Evolutionary conservation across 768 basidiomycete genomes (phyloP), one percentile per base, ranked within the genome.

Genomic region (Dictyophora rubrovolvata): DNA sequence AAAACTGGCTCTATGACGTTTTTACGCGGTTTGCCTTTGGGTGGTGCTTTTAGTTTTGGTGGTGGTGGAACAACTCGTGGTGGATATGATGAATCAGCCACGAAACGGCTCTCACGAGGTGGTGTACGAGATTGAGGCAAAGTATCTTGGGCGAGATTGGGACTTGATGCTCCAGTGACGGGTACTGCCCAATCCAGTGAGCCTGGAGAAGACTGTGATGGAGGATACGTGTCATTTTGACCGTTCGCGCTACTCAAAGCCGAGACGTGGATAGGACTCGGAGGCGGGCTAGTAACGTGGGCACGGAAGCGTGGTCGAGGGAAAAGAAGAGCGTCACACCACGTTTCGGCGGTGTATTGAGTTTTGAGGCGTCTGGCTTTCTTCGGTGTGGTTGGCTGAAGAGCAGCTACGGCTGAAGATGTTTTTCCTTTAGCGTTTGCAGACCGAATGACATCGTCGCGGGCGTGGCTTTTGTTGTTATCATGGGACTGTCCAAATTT

Each of bases 281-380:
- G 72, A 11, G 79, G 80, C 0, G 83, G 80, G 61, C 79, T 81
- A 55, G 80, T 50, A 28, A 60, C 52, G 50, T 63, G 62, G 17
- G 62, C 62, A 66, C 78, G 81, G 64, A 91, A 79, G 54, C 87
- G 76, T 12, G 89, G 89, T 1, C 86, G 79, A 2, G 89, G 89
- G 58, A 89, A 84, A 22, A 90, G 69, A 9, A 90, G 65, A 0
- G 87, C 87, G 62, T 90, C 87, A 69, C 88, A 91, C 86, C 87
- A 89, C 17, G 84, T 83, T 70, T 89, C 86, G 0, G 86, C 80
- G 1, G 83, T 80, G 1, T 51, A 61, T 33, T 56, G 55, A 3
- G 55, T 49, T 46, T 56, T 56, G 17, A 23, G 21, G 18, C 17
- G 16, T 47, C 48, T 56, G n/a, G 18, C 2, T 20, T 28, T 28